phyloP scores from a whole-genome alignment of 208 protist species.

The Trypanosomatidae sp. region DNA sequence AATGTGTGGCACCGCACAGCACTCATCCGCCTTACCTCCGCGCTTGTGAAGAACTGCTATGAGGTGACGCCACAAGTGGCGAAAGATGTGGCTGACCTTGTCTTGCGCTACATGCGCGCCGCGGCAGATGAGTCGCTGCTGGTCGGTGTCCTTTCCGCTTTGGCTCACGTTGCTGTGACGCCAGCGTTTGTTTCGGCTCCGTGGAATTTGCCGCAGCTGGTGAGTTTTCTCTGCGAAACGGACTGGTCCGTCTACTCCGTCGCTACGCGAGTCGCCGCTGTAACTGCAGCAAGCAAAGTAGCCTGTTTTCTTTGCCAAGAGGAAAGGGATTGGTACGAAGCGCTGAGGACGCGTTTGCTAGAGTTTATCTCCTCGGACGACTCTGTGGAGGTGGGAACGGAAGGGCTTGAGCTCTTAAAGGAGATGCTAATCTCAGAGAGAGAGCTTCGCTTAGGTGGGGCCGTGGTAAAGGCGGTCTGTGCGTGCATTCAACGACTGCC shows the following conservation, averaged over 20 bases:
- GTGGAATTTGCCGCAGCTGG: slow-evolving; percentile 60
- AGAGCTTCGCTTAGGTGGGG: slow-evolving; percentile 19
- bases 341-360: slow-evolving; percentile 22
- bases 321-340: slow-evolving; percentile 31
- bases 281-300: slow-evolving; percentile 40
- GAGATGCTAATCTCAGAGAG: slow-evolving; percentile 24
- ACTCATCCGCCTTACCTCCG: slow-evolving; percentile 53
- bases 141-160: slow-evolving; percentile 54
- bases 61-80: slow-evolving; percentile 58
- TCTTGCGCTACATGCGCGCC: slow-evolving; percentile 47
- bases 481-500: slow-evolving; percentile 52
- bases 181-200: slow-evolving; percentile 49
- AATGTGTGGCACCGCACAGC: slow-evolving; percentile 68
- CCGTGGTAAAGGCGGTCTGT: slow-evolving; percentile 35
- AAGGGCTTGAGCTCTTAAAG: slow-evolving; percentile 31
- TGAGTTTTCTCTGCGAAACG: slow-evolving; percentile 50
- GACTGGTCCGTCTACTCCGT: slow-evolving; percentile 48
- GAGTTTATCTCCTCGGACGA: slow-evolving; percentile 28
- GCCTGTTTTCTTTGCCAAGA: slow-evolving; percentile 41
- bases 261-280: slow-evolving; percentile 45
- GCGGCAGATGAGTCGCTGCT: slow-evolving; percentile 49
- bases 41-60: slow-evolving; percentile 72
- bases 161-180: slow-evolving; percentile 46
- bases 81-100: slow-evolving; percentile 35
- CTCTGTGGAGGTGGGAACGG: slow-evolving; percentile 30